phyloP scores from a whole-genome alignment of 345 rosid genomes.

The Physaria fendleri region DNA sequence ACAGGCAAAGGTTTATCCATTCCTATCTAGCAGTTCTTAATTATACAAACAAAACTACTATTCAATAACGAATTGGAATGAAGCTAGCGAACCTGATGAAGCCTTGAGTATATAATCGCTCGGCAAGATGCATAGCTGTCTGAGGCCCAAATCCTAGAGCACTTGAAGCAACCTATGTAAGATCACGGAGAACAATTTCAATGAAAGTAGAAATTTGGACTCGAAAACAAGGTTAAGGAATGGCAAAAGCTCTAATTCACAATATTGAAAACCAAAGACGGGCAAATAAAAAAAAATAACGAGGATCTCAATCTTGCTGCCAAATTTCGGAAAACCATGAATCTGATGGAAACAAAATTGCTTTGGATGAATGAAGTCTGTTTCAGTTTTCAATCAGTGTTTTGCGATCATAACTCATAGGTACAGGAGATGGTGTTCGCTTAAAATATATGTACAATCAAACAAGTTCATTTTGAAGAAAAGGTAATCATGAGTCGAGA shows the following conservation, averaged over 20 bases:
- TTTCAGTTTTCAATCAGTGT: not conserved
- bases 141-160: constrained; percentile 95
- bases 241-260: not conserved
- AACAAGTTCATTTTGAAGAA: not conserved
- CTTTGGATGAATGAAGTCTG: not conserved
- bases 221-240: not conserved
- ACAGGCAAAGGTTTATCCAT: not conserved
- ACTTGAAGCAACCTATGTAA: constrained; percentile 85
- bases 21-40: not conserved
- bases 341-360: not conserved
- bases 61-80: not conserved
- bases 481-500: not conserved
- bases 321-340: constrained; percentile 10
- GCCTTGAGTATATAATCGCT: constrained; percentile 86
- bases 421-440: not conserved
- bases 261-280: not conserved
- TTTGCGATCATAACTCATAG: constrained; percentile 2
- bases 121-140: constrained; percentile 85
- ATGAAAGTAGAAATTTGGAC: constrained; percentile 5
- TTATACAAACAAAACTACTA: not conserved
- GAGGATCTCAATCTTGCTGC: not conserved
- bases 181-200: constrained; percentile 12
- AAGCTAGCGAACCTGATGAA: constrained; percentile 62
- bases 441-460: not conserved
- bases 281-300: not conserved